phyloP scores from a whole-genome alignment of 176 grass and related monocot genomes.

The Triticum timopheevii region DNA sequence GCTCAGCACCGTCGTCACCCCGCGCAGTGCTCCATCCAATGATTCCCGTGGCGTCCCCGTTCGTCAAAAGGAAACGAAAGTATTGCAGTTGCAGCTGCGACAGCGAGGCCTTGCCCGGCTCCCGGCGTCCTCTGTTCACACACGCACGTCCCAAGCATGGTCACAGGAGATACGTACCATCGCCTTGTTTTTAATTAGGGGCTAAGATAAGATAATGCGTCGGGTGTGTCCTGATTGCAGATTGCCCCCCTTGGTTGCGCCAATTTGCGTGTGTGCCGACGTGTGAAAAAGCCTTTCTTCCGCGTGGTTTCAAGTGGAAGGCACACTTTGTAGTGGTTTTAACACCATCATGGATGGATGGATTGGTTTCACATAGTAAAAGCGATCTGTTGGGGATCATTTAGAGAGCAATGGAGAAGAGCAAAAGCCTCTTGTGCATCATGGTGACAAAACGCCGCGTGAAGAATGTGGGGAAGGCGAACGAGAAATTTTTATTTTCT shows the following conservation, averaged over 20 bases:
- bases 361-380: neutral
- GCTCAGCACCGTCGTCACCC: neutral
- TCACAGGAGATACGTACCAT: too few relatives aligned
- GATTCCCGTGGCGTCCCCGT: neutral
- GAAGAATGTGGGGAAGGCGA: too few relatives aligned
- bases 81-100: conserved; percentile 16
- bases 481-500: too few relatives aligned
- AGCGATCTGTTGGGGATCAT: neutral
- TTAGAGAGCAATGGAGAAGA: neutral
- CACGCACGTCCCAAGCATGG: conserved; percentile 18
- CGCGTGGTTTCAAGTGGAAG: neutral
- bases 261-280: neutral
- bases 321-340: neutral
- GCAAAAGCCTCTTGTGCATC: neutral
- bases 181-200: neutral
- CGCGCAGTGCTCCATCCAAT: neutral
- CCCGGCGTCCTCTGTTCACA: conserved; percentile 24
- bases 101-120: neutral
- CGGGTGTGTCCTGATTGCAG: neutral
- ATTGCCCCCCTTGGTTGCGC: neutral
- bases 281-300: neutral
- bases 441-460: neutral
- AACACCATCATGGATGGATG: neutral
- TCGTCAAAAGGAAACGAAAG: conserved; percentile 25
- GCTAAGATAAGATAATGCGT: neutral